Base-by-base conservation (phyloP, 202 grass and related monocot genomes). In the Panicum virgatum region DNA sequence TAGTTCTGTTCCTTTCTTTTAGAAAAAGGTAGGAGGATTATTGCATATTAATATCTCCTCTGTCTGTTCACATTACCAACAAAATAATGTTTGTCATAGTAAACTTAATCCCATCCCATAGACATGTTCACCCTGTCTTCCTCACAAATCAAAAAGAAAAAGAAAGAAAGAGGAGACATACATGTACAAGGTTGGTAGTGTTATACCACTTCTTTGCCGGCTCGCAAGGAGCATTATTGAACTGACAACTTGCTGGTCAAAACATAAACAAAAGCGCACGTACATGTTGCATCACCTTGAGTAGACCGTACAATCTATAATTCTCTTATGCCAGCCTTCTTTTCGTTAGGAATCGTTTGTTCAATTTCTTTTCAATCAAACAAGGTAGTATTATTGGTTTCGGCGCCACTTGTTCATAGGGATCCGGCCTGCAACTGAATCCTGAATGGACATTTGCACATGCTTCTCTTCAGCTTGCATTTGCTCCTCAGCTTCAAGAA, bases 261-360 rank as follows among this genome's bases (percentile, higher is more conserved):
- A 63, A 22, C 70, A 72, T 78, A 67, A 44, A 62, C 68, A 82
- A 62, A 82, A 51, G 12, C 54, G 27, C 15, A 9, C 56, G 1
- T 18, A 29, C 80, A 66, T 48, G 63, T 63, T 87, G 37, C 47
- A 57, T 40, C 42, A 12, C 32, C 62, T 68, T 68, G 80, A 60
- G 40, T 75, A 12, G 62, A 9, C 22, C 18, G 22, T 75, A 43
- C 40, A 22, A 11, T 9, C n/a, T 26, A 48, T 75, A 3, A 60
- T 71, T 11, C 7, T 11, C 7, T 45, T 50, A 1, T 50, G 40
- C 5, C 66, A 25, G 12, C 13, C 12, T 43, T 72, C 7, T 71
- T 19, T 71, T 48, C 6, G 1, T 18, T 11, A 19, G 3, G 14
- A 32, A 71, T 30, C 20, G 2, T 2, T 71, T 51, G 32, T 72